A percentile compares a stretch with the other conserved stretches of the same genome.
Conservation (phyloP, 495 filamentous ascomycete species). For the Penicillium angulare region DNA sequence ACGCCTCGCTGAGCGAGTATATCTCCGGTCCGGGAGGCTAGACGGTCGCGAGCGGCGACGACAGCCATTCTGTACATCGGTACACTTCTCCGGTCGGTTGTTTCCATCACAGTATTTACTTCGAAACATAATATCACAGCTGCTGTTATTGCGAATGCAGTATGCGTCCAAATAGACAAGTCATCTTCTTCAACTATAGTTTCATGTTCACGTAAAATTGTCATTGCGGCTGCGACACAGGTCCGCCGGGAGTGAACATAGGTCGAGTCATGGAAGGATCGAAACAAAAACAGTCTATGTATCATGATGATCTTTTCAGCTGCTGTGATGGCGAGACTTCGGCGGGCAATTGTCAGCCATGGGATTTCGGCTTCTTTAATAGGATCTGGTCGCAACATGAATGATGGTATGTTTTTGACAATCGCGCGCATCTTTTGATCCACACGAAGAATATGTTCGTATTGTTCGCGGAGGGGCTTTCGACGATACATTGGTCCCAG, state of each 20-base stretch:
- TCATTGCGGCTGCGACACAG: constrained; percentile 44
- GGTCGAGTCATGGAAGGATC: constrained; percentile 38
- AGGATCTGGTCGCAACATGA: constrained; percentile 25
- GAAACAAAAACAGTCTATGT: constrained; percentile 45
- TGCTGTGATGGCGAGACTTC: constrained; percentile 41
- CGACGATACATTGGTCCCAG: constrained; percentile 30
- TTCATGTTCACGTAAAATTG: constrained; percentile 43
- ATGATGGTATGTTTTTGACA: constrained; percentile 29
- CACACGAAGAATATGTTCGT: constrained; percentile 41
- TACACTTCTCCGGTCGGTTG: constrained; percentile 3
- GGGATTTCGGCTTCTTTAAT: constrained; percentile 34
- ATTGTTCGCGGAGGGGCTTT: constrained; percentile 33
- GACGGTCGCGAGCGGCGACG: constrained; percentile 22
- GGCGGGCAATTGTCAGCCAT: constrained; percentile 39
- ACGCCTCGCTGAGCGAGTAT: constrained; percentile 30
- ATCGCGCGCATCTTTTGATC: constrained; percentile 44
- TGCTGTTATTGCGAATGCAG: constrained; percentile 31
- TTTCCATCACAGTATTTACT: constrained; percentile 20
- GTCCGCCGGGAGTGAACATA: constrained; percentile 44
- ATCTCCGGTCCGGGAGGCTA: constrained; percentile 20
- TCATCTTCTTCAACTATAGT: constrained; percentile 30
- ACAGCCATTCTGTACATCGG: constrained; percentile 25
- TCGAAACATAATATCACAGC: constrained; percentile 34
- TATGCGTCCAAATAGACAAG: constrained; percentile 33
- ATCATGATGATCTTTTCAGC: constrained; percentile 55